Evolutionary conservation across 164 flowering plant genomes (phyloP).

Genomic region (Stephania cephalantha): DNA sequence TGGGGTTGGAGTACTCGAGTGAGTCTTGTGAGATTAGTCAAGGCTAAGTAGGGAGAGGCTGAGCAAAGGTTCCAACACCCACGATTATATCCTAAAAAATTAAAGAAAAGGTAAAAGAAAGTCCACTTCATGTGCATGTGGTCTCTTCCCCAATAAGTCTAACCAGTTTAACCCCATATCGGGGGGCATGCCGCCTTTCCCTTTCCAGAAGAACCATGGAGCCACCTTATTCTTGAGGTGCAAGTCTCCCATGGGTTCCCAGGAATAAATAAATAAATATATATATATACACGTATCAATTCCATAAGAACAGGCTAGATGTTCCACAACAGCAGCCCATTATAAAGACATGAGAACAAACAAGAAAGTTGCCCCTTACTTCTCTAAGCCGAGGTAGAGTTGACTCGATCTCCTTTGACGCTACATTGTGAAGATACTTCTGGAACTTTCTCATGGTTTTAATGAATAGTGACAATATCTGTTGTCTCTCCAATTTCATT

Average conservation of each 20-base stretch:
- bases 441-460: constrained; percentile 74
- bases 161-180: no score
- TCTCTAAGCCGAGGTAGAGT: constrained; percentile 55
- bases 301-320: background rate
- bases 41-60: no score
- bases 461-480: constrained; percentile 51
- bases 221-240: no score
- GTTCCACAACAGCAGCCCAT: background rate
- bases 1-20: no score
- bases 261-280: background rate
- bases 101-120: no score
- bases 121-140: no score
- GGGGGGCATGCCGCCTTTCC: no score
- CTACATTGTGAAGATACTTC: constrained; percentile 43
- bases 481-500: constrained; percentile 65
- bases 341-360: background rate
- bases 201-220: no score
- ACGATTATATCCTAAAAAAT: no score
- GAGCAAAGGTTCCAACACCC: no score
- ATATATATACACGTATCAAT: background rate
- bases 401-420: constrained; percentile 57
- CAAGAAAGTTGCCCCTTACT: constrained; percentile 35
- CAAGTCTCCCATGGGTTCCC: background rate
- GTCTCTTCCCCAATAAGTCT: no score
- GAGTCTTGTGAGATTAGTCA: no score